Conservation (phyloP, 2,329 filamentous ascomycete species). For the Aspergillus tubingensis region DNA sequence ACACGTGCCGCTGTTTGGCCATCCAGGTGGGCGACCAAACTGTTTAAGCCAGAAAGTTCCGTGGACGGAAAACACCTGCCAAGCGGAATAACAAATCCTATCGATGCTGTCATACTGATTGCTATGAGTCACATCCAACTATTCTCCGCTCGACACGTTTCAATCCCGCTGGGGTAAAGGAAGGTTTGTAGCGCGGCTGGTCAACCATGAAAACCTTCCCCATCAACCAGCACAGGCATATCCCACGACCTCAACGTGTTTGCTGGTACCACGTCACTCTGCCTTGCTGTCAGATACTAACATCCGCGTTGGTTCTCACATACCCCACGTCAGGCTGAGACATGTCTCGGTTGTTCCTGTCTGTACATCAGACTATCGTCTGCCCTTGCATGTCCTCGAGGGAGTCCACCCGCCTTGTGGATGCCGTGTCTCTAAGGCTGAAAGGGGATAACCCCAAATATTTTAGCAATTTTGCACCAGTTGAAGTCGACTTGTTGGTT, state of each 20-base stretch:
- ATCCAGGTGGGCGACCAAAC: not conserved
- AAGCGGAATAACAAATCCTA: not conserved
- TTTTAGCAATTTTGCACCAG: not conserved
- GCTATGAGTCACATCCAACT: not conserved
- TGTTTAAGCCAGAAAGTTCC: not conserved
- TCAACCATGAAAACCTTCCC: conserved; percentile 1
- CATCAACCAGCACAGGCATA: not conserved
- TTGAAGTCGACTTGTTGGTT: no score
- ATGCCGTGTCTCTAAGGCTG: not conserved
- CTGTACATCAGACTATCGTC: not conserved
- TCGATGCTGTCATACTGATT: not conserved
- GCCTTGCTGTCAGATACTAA: not conserved
- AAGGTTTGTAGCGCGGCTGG: not conserved
- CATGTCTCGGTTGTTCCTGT: not conserved
- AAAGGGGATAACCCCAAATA: not conserved
- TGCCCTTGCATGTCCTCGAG: not conserved
- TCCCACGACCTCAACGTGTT: not conserved
- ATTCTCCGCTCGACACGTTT: not conserved
- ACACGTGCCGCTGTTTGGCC: not conserved
- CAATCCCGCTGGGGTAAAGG: not conserved
- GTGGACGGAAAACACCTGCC: no score
- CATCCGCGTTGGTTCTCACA: not conserved
- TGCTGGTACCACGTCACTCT: not conserved
- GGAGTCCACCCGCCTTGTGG: not conserved
- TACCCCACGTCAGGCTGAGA: not conserved